Conservation (phyloP, 1,284 basidiomycete genomes). For the Ceratobasidium sp. region DNA sequence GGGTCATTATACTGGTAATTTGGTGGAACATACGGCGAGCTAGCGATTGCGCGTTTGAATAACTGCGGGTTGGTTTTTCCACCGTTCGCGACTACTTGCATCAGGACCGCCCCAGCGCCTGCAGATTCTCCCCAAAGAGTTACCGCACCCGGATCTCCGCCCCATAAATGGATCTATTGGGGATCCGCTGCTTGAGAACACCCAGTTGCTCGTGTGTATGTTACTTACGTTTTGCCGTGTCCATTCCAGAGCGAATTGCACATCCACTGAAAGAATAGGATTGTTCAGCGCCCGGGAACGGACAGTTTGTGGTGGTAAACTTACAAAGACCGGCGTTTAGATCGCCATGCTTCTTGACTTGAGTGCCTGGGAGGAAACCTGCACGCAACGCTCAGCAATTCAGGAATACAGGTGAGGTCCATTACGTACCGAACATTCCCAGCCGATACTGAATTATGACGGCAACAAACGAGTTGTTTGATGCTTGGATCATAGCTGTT, state of each 20-base stretch:
- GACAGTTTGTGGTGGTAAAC: background rate
- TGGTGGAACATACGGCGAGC: slow-evolving; percentile 46
- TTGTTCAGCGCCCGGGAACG: background rate
- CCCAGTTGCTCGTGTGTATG: no score
- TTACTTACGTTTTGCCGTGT: slow-evolving; percentile 25
- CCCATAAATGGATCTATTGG: slow-evolving; percentile 32
- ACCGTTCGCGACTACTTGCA: slow-evolving; percentile 47
- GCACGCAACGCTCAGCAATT: background rate
- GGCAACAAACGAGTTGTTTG: slow-evolving; percentile 30
- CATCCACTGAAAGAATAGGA: slow-evolving; percentile 15
- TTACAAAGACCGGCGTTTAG: slow-evolving; percentile 32
- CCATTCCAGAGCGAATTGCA: slow-evolving; percentile 37
- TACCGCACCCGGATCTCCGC: slow-evolving; percentile 15
- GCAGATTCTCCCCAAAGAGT: slow-evolving; percentile 41
- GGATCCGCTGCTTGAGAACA: background rate
- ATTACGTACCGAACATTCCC: slow-evolving; percentile 32
- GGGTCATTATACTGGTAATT: slow-evolving; percentile 45
- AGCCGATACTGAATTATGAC: slow-evolving; percentile 41
- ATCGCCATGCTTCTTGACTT: slow-evolving; percentile 34
- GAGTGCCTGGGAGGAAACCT: slow-evolving; percentile 21
- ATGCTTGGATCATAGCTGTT: slow-evolving; percentile 20
- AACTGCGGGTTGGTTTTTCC: slow-evolving; percentile 46
- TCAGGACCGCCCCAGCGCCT: slow-evolving; percentile 32
- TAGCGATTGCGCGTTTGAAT: slow-evolving; percentile 46
- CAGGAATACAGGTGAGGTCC: background rate